These are phyloP conservation scores for Barnettozyma californica DNA, from an alignment of 805 yeast species.

Conservation along the genomic window DNA sequence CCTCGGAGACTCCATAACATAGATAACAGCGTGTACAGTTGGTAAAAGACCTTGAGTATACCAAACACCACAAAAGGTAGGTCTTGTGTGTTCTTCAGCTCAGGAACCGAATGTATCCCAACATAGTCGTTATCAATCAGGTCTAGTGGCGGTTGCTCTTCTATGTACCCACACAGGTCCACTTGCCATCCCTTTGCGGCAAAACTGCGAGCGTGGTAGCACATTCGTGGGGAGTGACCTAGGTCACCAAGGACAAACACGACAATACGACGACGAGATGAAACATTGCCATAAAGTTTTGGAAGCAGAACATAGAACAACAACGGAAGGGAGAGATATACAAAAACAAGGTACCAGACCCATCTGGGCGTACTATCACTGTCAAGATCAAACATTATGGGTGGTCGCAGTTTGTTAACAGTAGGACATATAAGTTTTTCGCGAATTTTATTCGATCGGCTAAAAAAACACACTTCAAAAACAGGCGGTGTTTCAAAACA, in stretches of 20 bases:
- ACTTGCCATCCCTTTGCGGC: slow-evolving; percentile 66
- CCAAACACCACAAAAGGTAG: slow-evolving; percentile 58
- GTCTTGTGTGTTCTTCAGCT: slow-evolving; percentile 31
- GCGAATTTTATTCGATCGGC: background rate
- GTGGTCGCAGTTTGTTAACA: background rate
- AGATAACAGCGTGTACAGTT: slow-evolving; percentile 41
- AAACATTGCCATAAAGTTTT: slow-evolving; percentile 29
- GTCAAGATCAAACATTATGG: background rate
- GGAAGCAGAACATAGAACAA: slow-evolving; percentile 31
- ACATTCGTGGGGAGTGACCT: slow-evolving; percentile 94
- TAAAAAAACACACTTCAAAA: background rate
- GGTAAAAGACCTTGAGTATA: slow-evolving; percentile 50
- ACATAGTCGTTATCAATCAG: slow-evolving; percentile 46
- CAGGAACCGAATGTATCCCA: slow-evolving; percentile 43
- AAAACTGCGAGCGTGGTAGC: slow-evolving; percentile 81
- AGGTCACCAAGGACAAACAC: slow-evolving; percentile 88
- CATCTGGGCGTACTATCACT: slow-evolving; percentile 20
- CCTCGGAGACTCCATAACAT: slow-evolving; percentile 52
- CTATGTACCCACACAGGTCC: slow-evolving; percentile 78
- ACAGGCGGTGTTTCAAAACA: background rate
- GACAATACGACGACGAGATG: slow-evolving; percentile 49
- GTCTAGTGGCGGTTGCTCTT: slow-evolving; percentile 46
- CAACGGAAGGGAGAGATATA: slow-evolving; percentile 40
- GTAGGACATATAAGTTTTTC: background rate
- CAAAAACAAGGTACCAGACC: slow-evolving; percentile 39